phyloP scores from a whole-genome alignment of 2,329 filamentous ascomycete genomes.

The Fulvia fulva region DNA sequence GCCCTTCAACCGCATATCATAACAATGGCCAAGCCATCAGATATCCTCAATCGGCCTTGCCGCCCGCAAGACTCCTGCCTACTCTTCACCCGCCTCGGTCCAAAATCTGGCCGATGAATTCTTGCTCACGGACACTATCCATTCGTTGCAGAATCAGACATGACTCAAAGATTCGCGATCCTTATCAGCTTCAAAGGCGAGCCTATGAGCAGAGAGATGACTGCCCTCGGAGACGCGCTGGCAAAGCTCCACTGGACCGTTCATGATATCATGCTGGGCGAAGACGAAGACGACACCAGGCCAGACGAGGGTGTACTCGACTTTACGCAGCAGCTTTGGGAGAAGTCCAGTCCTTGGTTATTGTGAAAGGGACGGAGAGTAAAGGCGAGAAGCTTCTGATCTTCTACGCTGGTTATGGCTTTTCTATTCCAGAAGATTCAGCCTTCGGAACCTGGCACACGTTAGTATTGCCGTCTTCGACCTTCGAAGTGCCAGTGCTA shows the following conservation, averaged over 20 bases:
- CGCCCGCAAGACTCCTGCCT: neutral
- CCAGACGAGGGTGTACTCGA: no score
- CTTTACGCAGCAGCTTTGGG: no score
- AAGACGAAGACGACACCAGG: no score
- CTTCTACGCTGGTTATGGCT: neutral
- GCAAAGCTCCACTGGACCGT: no score
- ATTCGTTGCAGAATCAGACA: no score
- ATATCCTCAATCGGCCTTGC: neutral
- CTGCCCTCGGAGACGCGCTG: no score
- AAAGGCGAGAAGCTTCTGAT: neutral
- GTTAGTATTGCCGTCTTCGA: neutral
- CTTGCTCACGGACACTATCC: slow-evolving; percentile 11
- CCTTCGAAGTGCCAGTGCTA: no score
- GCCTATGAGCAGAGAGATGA: no score
- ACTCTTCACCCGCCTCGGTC: slow-evolving; percentile 15
- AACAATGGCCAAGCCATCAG: neutral
- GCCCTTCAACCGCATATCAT: neutral
- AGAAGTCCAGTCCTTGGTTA: no score
- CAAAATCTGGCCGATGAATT: slow-evolving; percentile 25
- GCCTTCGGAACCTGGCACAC: neutral
- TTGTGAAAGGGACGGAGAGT: neutral
- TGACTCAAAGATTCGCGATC: no score
- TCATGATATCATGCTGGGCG: no score
- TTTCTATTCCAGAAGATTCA: neutral
- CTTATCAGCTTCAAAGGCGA: no score